Conservation (phyloP, 257 asterid species). For the Rehmannia glutinosa region DNA sequence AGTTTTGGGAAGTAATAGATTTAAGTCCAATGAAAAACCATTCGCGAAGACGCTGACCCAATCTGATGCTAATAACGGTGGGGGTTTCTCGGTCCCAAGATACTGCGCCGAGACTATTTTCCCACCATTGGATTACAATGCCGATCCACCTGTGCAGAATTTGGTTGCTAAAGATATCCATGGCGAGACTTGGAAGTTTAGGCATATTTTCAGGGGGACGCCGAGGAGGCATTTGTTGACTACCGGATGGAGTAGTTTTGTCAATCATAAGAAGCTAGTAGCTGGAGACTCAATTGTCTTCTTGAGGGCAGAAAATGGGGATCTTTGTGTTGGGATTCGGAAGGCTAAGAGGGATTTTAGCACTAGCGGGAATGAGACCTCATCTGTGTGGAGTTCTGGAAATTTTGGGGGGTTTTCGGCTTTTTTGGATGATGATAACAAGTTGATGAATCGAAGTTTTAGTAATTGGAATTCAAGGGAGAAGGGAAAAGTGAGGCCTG, state of each 20-base stretch:
- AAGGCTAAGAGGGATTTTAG: constrained; percentile 25
- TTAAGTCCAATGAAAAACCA: constrained; percentile 18
- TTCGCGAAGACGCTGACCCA: constrained; percentile 35
- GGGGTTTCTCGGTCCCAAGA: constrained; percentile 38
- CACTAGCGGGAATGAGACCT: constrained; percentile 1
- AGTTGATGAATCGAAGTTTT: constrained; percentile 5
- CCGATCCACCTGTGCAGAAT: constrained; percentile 35
- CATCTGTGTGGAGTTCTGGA: too few relatives aligned
- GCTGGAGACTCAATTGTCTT: constrained; percentile 43
- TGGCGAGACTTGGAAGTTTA: too few relatives aligned
- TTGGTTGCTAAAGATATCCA: constrained; percentile 31
- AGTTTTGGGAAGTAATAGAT: background rate
- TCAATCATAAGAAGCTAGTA: constrained; percentile 37
- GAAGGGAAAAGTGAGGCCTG: constrained; percentile 28
- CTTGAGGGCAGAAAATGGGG: constrained; percentile 30
- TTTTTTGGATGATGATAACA: constrained; percentile 13
- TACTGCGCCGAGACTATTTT: constrained; percentile 35
- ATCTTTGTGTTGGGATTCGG: constrained; percentile 32
- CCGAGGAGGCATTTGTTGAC: constrained; percentile 47
- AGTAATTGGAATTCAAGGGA: constrained; percentile 8
- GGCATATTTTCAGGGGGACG: constrained; percentile 43
- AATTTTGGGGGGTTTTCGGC: background rate
- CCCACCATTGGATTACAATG: constrained; percentile 28
- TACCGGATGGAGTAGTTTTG: constrained; percentile 45
- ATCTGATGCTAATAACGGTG: constrained; percentile 39